Evolutionary conservation across 192 early-diverging fungal genomes (phyloP), one percentile per base, ranked within the genome.

Genomic region (Coemansia biformis): DNA sequence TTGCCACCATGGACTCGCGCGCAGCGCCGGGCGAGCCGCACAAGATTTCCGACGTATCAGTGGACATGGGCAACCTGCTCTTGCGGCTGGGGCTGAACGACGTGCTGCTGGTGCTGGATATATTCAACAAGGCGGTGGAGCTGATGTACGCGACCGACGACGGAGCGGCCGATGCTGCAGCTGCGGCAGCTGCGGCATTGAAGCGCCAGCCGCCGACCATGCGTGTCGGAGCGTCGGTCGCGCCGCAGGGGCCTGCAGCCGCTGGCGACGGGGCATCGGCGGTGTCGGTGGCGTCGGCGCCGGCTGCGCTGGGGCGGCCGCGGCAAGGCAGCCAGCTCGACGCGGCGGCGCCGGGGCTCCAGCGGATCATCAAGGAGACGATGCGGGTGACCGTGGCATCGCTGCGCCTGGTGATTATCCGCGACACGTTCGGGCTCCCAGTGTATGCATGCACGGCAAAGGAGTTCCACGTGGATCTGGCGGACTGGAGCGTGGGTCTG

Each of bases 401-500:
- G 22, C 33, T 75, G 50, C 63, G 71, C 0, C 21, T 93, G 1
- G 79, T 99, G 31, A 57, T 97, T 13, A 96, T 99, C 44, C 90
- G 94, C 44, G 94, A 99, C 57, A 79, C 91, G 61, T 88, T 94
- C 59, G 88, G 95, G 49, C 75, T 96, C 45, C 96, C 93, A 0
- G 87, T 96, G 66, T 78, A 92, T 38, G 92, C 96, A 38, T 63
- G 91, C 48, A 83, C 78, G 24, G 59, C 93, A 22, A 82, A 90
- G n/a, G 79, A 83, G 54, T 84, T 93, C 51, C 73, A 83, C 29
- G 64, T 96, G 28, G 80, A 90, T 35, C 76, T 87, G 1, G 60
- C 79, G 0, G 86, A 99, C 61, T 99, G 96, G 96, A 87, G 85
- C 5, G 73, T 79, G 10, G 47, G 56, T 36, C 59, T 91, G 58